Evolutionary conservation across 1,284 basidiomycete genomes (phyloP), one percentile per base, ranked within the genome.

Genomic region (Trichosporon faecale): DNA sequence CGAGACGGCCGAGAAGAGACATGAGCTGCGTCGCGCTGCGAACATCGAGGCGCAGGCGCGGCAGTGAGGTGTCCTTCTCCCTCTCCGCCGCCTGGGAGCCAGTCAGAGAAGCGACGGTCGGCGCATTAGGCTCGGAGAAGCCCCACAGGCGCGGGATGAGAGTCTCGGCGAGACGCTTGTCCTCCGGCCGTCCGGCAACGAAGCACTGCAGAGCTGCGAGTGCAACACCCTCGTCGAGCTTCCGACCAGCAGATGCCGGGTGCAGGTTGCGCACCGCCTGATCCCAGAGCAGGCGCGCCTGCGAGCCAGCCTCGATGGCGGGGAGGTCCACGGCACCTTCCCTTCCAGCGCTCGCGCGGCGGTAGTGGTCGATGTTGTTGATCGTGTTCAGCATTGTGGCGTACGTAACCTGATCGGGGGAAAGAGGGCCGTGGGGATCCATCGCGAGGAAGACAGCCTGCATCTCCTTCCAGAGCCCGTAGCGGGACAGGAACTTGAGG

Each of bases 341-440:
- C 21, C 27, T 31, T 8, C 29, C 46, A 5, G 44, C 33, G 33
- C 31, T 40, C 1, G 67, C 35, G 27, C 67, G 68, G 27, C 49
- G 68, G 57, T 68, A 70, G 40, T 66, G 49, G 46, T 68, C 66
- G 27, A 74, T 67, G 61, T 69, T 68, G 64, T 72, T 67, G 21
- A 66, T 57, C 11, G 73, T 63, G 52, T 63, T 64, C 55, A 84
- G 77, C 71, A 84, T 71, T 11, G 76, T 77, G 9, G 76, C 75
- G 71, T 78, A 84, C 5, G 82, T 83, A 18, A 77, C 68, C 8
- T 72, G 69, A 60, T 83, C 79, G 0, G 82, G 79, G 0, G 79
- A 68, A 2, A 79, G 73, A 0, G 76, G 78, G 1, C 79, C 82
- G 1, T 60, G 25, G 0, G 61, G 66, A 25, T 80, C 78, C 76